phyloP scores from a whole-genome alignment of 306 rosid species.

The Adenanthera pavonina region DNA sequence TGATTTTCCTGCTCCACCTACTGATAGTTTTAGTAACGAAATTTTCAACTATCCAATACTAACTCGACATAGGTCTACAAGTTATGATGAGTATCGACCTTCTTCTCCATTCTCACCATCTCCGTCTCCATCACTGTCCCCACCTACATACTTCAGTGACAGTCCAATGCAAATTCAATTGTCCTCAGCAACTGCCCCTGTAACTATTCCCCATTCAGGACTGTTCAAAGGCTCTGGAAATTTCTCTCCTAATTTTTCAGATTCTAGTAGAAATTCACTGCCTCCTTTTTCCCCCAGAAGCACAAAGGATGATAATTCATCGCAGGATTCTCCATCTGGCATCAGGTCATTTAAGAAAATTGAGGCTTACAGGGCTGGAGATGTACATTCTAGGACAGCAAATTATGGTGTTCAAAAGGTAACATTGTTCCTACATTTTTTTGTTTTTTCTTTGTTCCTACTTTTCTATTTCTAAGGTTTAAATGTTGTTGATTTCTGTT shows the following conservation, averaged over 20 bases:
- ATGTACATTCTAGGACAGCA: constrained; percentile 42
- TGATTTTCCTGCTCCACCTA: constrained; percentile 66
- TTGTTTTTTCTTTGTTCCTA: no score
- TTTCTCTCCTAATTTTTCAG: constrained; percentile 67
- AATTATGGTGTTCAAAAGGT: constrained; percentile 64
- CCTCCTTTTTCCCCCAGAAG: constrained; percentile 82
- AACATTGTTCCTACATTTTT: constrained; percentile 36
- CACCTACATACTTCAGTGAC: constrained; percentile 57
- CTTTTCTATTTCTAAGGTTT: constrained; percentile 36
- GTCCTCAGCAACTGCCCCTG: constrained; percentile 73
- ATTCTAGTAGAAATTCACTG: constrained; percentile 67
- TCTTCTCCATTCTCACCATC: constrained; percentile 58
- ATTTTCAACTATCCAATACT: constrained; percentile 49
- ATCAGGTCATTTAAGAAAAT: constrained; percentile 63
- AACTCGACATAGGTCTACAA: constrained; percentile 46
- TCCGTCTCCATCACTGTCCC: constrained; percentile 73
- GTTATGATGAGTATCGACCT: constrained; percentile 69
- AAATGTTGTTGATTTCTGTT: constrained; percentile 24
- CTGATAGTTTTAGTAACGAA: constrained; percentile 52
- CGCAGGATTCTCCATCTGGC: constrained; percentile 75
- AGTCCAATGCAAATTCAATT: constrained; percentile 54
- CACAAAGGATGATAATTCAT: constrained; percentile 57
- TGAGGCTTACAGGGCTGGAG: constrained; percentile 61
- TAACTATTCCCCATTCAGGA: constrained; percentile 65
- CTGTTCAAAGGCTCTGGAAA: constrained; percentile 56